Evolutionary conservation across 352 stramenopile genomes (phyloP), one percentile per base, ranked within the genome.

Genomic region (Globisporangium acanthophoron): DNA sequence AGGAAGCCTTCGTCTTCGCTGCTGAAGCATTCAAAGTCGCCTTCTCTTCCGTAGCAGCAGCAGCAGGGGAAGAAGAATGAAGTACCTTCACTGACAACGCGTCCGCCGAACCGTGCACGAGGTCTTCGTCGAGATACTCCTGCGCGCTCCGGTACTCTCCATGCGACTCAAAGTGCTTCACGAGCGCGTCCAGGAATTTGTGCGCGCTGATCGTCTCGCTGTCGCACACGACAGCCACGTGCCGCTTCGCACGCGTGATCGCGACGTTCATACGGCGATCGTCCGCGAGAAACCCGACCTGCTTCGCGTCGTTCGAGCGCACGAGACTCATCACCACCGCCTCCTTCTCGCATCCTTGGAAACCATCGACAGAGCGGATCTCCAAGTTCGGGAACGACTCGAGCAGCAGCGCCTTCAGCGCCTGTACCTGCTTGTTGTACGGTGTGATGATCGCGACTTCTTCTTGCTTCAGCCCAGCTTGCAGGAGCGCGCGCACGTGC

Each of bases 251-350:
- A 39, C 97, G 76, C 48, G 97, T 99, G 45, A 99, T 92, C 20
- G 97, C 97, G 49, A 99, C 97, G 77, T 99, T 99, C 69, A 99
- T 93, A 18, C 97, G 90, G 9, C 97, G 87, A 62, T 98, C 84
- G 64, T 99, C 97, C 12, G 82, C 78, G 0, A 99, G 73, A 66
- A 99, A 99, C 0, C 97, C 97, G 43, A 99, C 96, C 44, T 85
- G 67, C 7, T 87, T 85, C 40, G 69, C 65, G 16, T 63, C 62
- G 47, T 98, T 98, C 49, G 92, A 98, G 46, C 97, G 88, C 46
- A 99, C 97, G 4, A 99, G 78, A 74, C 90, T 98, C 62, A 99
- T 86, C 11, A 99, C 88, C n/a, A 99, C 96, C 16, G 93, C 96
- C 59, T 99, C 97, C 56, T 98, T 96, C 73, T 99, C 97, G 44